A percentile compares a stretch with the other conserved stretches of the same genome.
These are phyloP conservation scores for Aspergillus sergii DNA, from an alignment of 2,329 filamentous ascomycete genomes.

Conservation along the genomic window DNA sequence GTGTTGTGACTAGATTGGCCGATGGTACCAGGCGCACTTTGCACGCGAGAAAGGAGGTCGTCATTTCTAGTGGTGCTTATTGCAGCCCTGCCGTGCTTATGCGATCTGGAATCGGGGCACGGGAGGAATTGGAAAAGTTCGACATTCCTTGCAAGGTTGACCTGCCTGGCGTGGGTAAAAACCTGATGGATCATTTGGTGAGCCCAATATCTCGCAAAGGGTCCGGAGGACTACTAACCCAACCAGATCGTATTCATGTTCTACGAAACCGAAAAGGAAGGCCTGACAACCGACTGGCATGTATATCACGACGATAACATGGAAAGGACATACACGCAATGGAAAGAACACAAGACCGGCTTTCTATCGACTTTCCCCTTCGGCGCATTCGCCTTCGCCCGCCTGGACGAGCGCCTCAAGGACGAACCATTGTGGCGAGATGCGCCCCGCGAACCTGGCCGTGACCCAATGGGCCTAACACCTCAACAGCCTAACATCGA, in stretches of 20 bases:
- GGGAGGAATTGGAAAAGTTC: slow-evolving; percentile 43
- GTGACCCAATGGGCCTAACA: slow-evolving; percentile 66
- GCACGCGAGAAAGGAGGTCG: slow-evolving; percentile 49
- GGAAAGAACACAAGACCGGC: slow-evolving; percentile 61
- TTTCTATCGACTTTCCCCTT: slow-evolving; percentile 65
- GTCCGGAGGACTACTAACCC: background rate
- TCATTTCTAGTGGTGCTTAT: slow-evolving; percentile 54
- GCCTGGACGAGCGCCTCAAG: slow-evolving; percentile 62
- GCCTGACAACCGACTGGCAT: slow-evolving; percentile 59
- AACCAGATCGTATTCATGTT: slow-evolving; percentile 60
- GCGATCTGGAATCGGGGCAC: slow-evolving; percentile 56
- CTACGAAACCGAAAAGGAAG: slow-evolving; percentile 58
- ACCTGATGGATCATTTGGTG: slow-evolving; percentile 57
- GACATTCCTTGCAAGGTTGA: slow-evolving; percentile 50
- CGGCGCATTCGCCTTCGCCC: slow-evolving; percentile 62
- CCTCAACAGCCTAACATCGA: slow-evolving; percentile 62
- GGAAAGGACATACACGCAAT: slow-evolving; percentile 55
- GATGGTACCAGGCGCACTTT: slow-evolving; percentile 43
- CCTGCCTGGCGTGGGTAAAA: slow-evolving; percentile 56
- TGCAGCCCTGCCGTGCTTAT: slow-evolving; percentile 57
- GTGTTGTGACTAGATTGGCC: slow-evolving; percentile 23
- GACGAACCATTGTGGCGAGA: slow-evolving; percentile 58
- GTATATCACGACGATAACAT: slow-evolving; percentile 59
- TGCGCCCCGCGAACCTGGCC: slow-evolving; percentile 51
- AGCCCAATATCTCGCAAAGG: slow-evolving; percentile 11